These are phyloP conservation scores for Poa annua DNA, from an alignment of 176 grass and related monocot genomes.

Conservation along the genomic window DNA sequence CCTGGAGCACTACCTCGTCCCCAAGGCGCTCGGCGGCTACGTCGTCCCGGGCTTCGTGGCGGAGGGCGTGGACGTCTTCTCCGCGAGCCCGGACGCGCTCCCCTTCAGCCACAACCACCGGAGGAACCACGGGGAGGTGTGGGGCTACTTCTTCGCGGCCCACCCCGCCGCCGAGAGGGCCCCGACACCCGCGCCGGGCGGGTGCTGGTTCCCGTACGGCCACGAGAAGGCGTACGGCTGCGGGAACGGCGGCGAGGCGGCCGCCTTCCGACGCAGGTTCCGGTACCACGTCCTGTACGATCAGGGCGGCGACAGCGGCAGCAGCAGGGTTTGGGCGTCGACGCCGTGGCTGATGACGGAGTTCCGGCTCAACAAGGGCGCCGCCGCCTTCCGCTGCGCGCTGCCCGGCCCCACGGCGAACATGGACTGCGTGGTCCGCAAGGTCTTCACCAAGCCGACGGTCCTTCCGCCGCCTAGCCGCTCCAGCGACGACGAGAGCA, in stretches of 20 bases:
- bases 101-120: background rate
- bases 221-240: background rate
- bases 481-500: background rate
- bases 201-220: background rate
- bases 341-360: conserved; percentile 23
- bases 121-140: background rate
- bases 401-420: background rate
- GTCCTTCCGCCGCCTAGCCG: background rate
- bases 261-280: conserved; percentile 22
- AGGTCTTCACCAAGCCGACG: conserved; percentile 9
- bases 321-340: background rate
- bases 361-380: conserved; percentile 31
- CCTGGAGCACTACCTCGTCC: conserved; percentile 14
- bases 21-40: background rate
- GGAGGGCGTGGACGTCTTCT: conserved; percentile 30
- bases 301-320: background rate
- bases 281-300: background rate
- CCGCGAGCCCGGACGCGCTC: background rate
- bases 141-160: conserved; percentile 25
- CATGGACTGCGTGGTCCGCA: conserved; percentile 18
- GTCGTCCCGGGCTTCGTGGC: background rate
- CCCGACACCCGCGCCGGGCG: background rate
- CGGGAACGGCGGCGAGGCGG: background rate
- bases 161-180: background rate
- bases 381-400: background rate